These are phyloP conservation scores for Gossypium armourianum DNA, from an alignment of 441 rosid genomes.

Conservation along the genomic window DNA sequence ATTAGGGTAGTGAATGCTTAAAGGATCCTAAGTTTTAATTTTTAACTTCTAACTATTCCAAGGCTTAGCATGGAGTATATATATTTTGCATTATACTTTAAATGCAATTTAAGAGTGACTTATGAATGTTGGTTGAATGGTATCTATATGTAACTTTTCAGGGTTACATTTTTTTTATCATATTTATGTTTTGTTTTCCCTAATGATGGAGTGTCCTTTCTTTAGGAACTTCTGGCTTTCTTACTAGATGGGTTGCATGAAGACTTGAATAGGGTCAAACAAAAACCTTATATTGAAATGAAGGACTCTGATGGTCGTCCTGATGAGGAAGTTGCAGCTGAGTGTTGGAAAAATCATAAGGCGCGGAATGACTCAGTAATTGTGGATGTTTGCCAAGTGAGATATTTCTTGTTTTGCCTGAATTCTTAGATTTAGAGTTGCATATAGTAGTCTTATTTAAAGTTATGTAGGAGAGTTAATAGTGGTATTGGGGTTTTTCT, in stretches of 20 bases:
- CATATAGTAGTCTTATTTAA: neutral
- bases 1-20: neutral
- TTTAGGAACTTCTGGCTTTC: constrained; percentile 58
- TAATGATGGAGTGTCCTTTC: neutral
- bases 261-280: constrained; percentile 56
- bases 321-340: constrained; percentile 55
- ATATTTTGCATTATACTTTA: neutral
- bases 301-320: constrained; percentile 49
- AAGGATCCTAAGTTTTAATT: neutral
- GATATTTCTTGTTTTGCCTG: constrained; percentile 14
- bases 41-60: neutral
- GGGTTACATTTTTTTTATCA: neutral
- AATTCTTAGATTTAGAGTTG: constrained; percentile 1
- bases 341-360: constrained; percentile 50
- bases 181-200: neutral
- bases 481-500: neutral
- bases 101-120: neutral
- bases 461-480: neutral
- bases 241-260: constrained; percentile 63
- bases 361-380: constrained; percentile 59
- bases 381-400: constrained; percentile 60
- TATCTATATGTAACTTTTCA: neutral
- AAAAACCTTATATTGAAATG: constrained; percentile 52
- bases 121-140: neutral
- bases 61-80: neutral